Percentiles rank a stretch among this genome's conserved stretches.
These are phyloP conservation scores for Podospora pseudopauciseta DNA, from an alignment of 495 filamentous ascomycete genomes.

Conservation along the genomic window DNA sequence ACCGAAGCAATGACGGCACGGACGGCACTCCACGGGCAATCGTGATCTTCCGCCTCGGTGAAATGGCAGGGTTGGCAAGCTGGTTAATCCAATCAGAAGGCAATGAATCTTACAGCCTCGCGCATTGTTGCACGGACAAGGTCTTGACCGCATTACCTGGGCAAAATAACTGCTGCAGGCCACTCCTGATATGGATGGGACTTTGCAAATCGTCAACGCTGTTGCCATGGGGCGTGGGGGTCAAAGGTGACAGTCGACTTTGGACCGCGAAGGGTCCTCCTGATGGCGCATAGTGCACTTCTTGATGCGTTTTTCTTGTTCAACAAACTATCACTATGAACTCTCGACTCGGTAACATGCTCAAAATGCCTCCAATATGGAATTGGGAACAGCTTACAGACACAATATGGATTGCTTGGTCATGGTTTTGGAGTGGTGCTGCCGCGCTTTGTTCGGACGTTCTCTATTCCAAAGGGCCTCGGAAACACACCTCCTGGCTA, in stretches of 20 bases:
- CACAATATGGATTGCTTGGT: neutral
- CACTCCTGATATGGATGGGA: neutral
- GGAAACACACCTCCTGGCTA: neutral
- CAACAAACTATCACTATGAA: neutral
- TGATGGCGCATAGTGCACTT: neutral
- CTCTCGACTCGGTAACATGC: neutral
- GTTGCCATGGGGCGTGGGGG: neutral
- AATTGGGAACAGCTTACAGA: neutral
- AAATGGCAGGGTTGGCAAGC: neutral
- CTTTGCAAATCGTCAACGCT: neutral
- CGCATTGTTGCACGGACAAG: neutral
- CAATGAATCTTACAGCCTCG: neutral
- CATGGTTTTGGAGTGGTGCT: neutral
- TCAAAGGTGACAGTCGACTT: neutral
- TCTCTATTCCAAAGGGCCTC: neutral
- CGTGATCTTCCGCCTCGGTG: neutral
- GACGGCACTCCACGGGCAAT: neutral
- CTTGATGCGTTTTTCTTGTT: neutral
- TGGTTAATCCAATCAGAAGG: neutral
- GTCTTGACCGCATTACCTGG: neutral
- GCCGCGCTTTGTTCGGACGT: neutral
- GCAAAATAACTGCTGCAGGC: neutral
- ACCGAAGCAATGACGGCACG: neutral
- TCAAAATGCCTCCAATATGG: neutral
- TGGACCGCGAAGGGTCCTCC: neutral